Evolutionary conservation across 345 rosid genomes (phyloP).

Genomic region (Raphanus raphanistrum): DNA sequence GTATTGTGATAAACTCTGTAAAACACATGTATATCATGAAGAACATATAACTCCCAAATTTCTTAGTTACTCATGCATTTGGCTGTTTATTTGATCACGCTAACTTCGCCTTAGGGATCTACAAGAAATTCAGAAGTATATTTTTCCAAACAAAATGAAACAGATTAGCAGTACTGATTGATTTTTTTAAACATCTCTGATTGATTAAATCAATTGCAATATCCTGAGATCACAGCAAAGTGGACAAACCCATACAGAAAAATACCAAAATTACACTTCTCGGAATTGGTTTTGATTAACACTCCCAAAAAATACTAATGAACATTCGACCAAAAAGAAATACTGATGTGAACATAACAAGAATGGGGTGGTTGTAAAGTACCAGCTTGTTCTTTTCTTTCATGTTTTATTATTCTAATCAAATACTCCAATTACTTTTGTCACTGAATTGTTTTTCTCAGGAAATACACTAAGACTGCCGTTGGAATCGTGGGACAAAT

Average conservation of each 20-base stretch:
- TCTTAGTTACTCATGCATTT: too few relatives aligned
- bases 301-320: not conserved
- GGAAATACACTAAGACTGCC: not conserved
- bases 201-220: not conserved
- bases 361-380: slow-evolving; percentile 26
- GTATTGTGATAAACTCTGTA: too few relatives aligned
- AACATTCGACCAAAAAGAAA: not conserved
- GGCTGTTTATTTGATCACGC: too few relatives aligned
- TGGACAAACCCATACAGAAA: not conserved
- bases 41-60: too few relatives aligned
- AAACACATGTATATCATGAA: too few relatives aligned
- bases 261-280: not conserved
- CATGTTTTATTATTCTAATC: not conserved
- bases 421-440: slow-evolving; percentile 20
- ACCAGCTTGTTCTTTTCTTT: slow-evolving; percentile 12
- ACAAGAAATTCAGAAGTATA: too few relatives aligned
- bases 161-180: not conserved
- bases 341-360: too few relatives aligned
- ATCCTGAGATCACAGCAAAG: not conserved
- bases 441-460: not conserved
- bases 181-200: too few relatives aligned
- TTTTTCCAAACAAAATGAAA: not conserved
- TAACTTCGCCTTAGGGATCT: too few relatives aligned
- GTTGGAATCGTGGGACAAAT: slow-evolving; percentile 27
- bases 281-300: not conserved